Percentiles rank a stretch among this genome's conserved stretches.
phyloP scores from a whole-genome alignment of 176 grass and related monocot species.

The Rhynchospora breviuscula region DNA sequence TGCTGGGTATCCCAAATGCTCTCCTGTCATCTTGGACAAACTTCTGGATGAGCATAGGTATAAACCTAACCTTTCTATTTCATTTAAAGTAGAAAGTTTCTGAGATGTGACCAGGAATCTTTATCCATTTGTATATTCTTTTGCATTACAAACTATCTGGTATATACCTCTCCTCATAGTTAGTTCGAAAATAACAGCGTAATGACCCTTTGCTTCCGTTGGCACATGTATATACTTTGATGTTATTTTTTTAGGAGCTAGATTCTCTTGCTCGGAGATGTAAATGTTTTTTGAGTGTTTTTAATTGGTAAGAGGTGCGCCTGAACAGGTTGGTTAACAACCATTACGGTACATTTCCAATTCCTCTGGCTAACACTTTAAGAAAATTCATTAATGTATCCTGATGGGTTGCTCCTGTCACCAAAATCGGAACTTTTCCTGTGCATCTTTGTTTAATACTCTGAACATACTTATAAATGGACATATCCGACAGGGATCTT shows the following conservation, averaged over 20 bases:
- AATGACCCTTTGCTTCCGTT: not conserved
- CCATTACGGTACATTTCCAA: not conserved
- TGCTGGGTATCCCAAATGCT: slow-evolving; percentile 81
- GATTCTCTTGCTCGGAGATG: not conserved
- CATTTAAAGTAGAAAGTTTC: not conserved
- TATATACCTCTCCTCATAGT: not conserved
- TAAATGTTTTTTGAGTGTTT: not conserved
- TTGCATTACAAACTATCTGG: not conserved
- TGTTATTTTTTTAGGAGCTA: not conserved
- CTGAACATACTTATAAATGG: slow-evolving; percentile 6
- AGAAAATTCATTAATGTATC: not conserved
- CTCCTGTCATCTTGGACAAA: slow-evolving; percentile 84
- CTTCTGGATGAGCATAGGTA: slow-evolving; percentile 83
- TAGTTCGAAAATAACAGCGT: not conserved
- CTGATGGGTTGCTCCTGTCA: not conserved
- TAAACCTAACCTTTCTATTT: not conserved
- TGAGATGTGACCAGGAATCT: not conserved
- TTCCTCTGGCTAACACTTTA: not conserved
- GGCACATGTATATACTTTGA: not conserved
- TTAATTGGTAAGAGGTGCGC: not conserved
- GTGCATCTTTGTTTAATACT: not conserved
- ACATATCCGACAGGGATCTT: slow-evolving; percentile 38
- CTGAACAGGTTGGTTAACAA: not conserved
- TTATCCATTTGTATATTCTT: not conserved
- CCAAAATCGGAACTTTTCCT: not conserved